These are phyloP conservation scores for Cadophora gregata DNA, from an alignment of 2,329 filamentous ascomycete genomes.

Conservation along the genomic window DNA sequence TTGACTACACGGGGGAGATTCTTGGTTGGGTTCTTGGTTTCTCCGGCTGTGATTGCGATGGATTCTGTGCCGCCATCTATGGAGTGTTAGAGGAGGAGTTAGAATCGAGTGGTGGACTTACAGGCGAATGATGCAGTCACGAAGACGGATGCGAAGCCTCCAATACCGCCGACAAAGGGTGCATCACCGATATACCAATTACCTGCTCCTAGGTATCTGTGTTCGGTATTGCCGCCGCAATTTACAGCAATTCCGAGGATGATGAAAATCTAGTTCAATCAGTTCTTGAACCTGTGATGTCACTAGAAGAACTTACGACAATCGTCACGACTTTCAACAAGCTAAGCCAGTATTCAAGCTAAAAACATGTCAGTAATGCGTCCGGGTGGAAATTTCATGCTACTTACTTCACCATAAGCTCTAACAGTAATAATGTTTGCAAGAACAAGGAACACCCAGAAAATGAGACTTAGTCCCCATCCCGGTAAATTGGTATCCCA, in stretches of 20 bases:
- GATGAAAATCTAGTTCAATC: constrained; percentile 58
- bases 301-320: constrained; percentile 44
- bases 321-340: constrained; percentile 60
- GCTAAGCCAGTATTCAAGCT: constrained; percentile 62
- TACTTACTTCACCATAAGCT: constrained; percentile 58
- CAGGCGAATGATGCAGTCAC: constrained; percentile 67
- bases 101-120: constrained; percentile 41
- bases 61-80: constrained; percentile 64
- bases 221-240: constrained; percentile 58
- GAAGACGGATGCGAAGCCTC: constrained; percentile 69
- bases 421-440: constrained; percentile 59
- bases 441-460: constrained; percentile 60
- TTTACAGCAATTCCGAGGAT: constrained; percentile 66
- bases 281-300: neutral
- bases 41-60: constrained; percentile 70
- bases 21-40: constrained; percentile 66
- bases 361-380: neutral
- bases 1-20: constrained; percentile 67
- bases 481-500: constrained; percentile 68
- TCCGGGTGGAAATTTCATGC: neutral
- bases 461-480: constrained; percentile 67
- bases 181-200: constrained; percentile 65
- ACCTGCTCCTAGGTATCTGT: constrained; percentile 62
- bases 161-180: constrained; percentile 69
- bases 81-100: constrained; percentile 7